Evolutionary conservation across 352 stramenopile genomes (phyloP), one percentile per base, ranked within the genome.

Genomic region (Pythium oligandrum): DNA sequence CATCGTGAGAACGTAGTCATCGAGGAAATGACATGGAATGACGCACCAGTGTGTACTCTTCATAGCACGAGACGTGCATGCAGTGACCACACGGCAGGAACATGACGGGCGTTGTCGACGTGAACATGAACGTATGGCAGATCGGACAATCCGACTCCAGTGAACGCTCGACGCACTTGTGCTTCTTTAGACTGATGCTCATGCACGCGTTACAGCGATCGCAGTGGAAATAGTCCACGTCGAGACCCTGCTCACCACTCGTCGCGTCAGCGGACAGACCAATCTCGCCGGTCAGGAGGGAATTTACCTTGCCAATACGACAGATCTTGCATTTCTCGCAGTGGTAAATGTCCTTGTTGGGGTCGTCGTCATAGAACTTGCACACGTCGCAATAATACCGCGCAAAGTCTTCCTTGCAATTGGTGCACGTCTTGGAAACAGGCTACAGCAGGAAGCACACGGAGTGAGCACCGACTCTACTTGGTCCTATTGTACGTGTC

Each of bases 281-380:
- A 26, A 26, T 26, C 17, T 26, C 17, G 17, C 17, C 17, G 17
- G 32, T 40, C 37, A 43, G 5, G 39, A 39, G 31, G 3, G 30
- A 31, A 30, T 43, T 3, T 38, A 84, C 74, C 63, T 96, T 90
- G 54, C 94, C 95, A 36, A 96, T 90, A 48, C 96, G 88, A 66
- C 96, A 99, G 17, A 98, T 96, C 64, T 98, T 98, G 80, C 96
- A 98, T 58, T 98, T 99, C 32, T 97, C 95, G 64, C 96, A 99
- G 70, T 99, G 96, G 59, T 98, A 99, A 38, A 98, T 98, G 42
- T 94, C 77, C 58, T 97, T 97, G 44, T 68, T 79, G 6, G 72
- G 55, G 30, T 91, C 78, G 64, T 98, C 95, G 63, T 99, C 95
- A 49, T 93, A 98, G 51, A 99, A 96, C 61, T 97, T 95, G 68